Conservation (phyloP, 257 asterid genomes). For the Solanum lycopersicoides region DNA sequence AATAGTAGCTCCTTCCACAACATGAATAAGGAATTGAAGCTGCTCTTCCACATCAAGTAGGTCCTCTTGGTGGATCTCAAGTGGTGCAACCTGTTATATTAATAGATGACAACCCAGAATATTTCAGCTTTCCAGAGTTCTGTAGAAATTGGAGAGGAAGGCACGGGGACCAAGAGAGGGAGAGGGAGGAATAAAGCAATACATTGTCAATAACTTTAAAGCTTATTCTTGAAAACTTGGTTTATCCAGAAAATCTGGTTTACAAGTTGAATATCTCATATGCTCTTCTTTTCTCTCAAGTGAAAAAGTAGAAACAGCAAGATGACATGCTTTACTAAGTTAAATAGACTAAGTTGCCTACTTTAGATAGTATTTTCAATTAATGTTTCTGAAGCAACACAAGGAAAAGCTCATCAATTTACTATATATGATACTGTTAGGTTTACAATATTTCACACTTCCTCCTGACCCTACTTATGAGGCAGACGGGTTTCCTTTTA, state of each 20-base stretch:
- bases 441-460: neutral
- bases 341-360: neutral
- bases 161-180: neutral
- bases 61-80: conserved; percentile 74
- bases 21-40: conserved; percentile 65
- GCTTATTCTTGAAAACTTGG: neutral
- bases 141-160: neutral
- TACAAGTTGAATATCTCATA: neutral
- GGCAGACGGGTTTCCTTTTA: neutral
- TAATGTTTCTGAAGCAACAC: neutral
- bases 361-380: neutral
- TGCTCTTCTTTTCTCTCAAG: neutral
- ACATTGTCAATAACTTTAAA: neutral
- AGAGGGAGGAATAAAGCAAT: neutral
- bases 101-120: neutral
- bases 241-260: neutral
- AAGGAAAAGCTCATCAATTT: neutral
- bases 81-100: conserved; percentile 77
- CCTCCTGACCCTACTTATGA: neutral
- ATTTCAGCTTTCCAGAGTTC: neutral
- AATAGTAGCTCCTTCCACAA: conserved; percentile 53
- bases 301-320: neutral
- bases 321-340: neutral
- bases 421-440: neutral
- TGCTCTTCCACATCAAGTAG: conserved; percentile 84